A percentile compares a stretch with the other conserved stretches of the same genome.
Conservation (phyloP, 495 filamentous ascomycete genomes). For the Trichoderma erinaceum region DNA sequence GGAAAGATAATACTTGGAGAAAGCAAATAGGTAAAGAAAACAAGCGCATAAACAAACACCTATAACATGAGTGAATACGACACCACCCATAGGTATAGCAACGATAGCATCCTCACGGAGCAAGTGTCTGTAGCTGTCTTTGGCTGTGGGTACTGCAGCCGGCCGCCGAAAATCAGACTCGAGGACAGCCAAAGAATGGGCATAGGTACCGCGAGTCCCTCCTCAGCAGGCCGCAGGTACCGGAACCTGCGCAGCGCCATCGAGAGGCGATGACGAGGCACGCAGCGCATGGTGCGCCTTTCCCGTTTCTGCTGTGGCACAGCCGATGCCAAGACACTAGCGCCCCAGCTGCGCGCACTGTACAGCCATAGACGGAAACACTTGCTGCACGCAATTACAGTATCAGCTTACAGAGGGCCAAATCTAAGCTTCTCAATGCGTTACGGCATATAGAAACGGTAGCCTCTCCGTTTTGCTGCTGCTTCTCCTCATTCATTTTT, state of each 20-base stretch:
- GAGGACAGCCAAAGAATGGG: not conserved
- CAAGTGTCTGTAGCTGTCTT: not conserved
- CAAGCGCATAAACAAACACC: too few species aligned
- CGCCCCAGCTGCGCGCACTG: not conserved
- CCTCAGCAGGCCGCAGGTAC: not conserved
- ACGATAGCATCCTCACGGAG: too few species aligned
- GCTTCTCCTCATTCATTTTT: not conserved
- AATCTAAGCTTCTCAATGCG: not conserved
- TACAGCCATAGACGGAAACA: not conserved
- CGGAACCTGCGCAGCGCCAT: not conserved
- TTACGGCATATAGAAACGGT: not conserved
- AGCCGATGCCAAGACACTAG: conserved; percentile 12
- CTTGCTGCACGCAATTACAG: not conserved
- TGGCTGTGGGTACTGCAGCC: not conserved
- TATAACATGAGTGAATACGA: too few species aligned
- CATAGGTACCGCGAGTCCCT: not conserved
- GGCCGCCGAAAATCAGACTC: not conserved
- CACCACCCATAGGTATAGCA: too few species aligned
- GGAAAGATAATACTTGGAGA: too few species aligned
- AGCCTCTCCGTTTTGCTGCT: not conserved
- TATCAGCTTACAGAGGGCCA: not conserved
- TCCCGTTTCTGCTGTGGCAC: conserved; percentile 13
- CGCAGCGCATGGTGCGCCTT: conserved; percentile 9
- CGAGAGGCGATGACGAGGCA: conserved; percentile 9
- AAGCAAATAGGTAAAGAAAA: too few species aligned